A percentile compares a stretch with the other conserved stretches of the same genome.
Conservation (phyloP, 345 rosid species). For the Kandelia obovata region DNA sequence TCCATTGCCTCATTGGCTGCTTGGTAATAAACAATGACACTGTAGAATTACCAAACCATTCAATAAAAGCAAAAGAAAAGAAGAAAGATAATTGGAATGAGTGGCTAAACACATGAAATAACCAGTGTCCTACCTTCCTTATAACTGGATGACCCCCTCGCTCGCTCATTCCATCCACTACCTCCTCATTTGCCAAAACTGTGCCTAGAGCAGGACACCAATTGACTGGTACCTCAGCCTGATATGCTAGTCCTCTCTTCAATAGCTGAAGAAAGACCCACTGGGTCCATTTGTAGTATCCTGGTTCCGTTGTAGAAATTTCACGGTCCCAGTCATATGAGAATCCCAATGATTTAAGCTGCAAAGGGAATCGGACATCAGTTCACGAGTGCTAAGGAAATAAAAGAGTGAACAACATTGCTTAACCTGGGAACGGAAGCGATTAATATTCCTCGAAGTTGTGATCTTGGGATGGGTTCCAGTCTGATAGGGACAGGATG, state of each 20-base stretch:
- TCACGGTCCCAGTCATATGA: conserved; percentile 98
- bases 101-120: conserved; percentile 2
- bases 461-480: conserved; percentile 94
- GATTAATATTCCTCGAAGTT: conserved; percentile 75
- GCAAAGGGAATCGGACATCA: conserved; percentile 32
- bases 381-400: not conserved
- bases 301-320: conserved; percentile 87
- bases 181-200: conserved; percentile 98
- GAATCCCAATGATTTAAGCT: conserved; percentile 90
- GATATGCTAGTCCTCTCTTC: conserved; percentile 96
- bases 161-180: conserved; percentile 93
- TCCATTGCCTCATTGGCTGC: conserved; percentile 99
- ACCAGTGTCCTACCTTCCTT: conserved; percentile 62
- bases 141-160: conserved; percentile 94
- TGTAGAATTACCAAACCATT: conserved; percentile 75
- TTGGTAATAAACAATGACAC: conserved; percentile 93
- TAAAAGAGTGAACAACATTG: not conserved
- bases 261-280: conserved; percentile 96
- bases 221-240: conserved; percentile 98
- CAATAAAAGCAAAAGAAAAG: conserved; percentile 38
- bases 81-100: conserved; percentile 13
- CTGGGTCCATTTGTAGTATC: conserved; percentile 90
- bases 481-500: conserved; percentile 44
- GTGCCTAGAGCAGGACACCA: conserved; percentile 99
- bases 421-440: conserved; percentile 75